Percentiles rank a stretch among this genome's conserved stretches.
phyloP scores from a whole-genome alignment of 805 yeast species.

The Candida gorgasii region DNA sequence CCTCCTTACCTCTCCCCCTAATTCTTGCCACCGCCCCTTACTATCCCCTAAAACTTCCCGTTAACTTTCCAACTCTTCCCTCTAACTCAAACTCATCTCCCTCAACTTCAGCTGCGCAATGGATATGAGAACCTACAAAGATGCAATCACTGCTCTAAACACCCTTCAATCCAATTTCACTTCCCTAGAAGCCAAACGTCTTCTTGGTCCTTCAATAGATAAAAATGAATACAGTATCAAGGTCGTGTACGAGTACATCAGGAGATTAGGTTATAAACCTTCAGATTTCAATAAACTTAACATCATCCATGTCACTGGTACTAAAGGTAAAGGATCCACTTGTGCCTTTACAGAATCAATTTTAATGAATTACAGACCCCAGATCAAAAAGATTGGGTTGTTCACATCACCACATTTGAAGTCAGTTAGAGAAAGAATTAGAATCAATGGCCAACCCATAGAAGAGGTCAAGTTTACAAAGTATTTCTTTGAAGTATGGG shows the following conservation, averaged over 20 bases:
- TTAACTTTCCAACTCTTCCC: no score
- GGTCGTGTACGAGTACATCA: conserved; percentile 62
- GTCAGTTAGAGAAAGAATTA: conserved; percentile 87
- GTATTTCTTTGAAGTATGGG: conserved; percentile 96
- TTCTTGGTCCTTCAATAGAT: conserved; percentile 61
- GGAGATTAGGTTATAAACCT: conserved; percentile 47
- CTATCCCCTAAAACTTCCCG: no score
- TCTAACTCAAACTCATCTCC: no score
- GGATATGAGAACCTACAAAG: conserved; percentile 41
- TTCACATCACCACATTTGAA: conserved; percentile 95
- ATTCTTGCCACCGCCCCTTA: no score
- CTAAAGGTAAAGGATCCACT: conserved; percentile 98
- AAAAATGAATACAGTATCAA: conserved; percentile 66
- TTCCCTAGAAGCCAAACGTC: conserved; percentile 77
- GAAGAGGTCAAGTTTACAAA: conserved; percentile 76
- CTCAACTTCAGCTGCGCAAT: neutral
- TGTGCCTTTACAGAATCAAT: conserved; percentile 92
- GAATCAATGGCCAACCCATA: conserved; percentile 84
- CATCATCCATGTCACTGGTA: conserved; percentile 91
- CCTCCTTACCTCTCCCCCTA: no score
- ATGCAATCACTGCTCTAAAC: conserved; percentile 84
- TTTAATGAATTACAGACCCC: conserved; percentile 53
- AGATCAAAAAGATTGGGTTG: conserved; percentile 72
- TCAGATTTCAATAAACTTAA: conserved; percentile 72
- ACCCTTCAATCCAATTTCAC: conserved; percentile 90